These are phyloP conservation scores for Alternaria alternata DNA, from an alignment of 2,329 filamentous ascomycete genomes.

Conservation along the genomic window DNA sequence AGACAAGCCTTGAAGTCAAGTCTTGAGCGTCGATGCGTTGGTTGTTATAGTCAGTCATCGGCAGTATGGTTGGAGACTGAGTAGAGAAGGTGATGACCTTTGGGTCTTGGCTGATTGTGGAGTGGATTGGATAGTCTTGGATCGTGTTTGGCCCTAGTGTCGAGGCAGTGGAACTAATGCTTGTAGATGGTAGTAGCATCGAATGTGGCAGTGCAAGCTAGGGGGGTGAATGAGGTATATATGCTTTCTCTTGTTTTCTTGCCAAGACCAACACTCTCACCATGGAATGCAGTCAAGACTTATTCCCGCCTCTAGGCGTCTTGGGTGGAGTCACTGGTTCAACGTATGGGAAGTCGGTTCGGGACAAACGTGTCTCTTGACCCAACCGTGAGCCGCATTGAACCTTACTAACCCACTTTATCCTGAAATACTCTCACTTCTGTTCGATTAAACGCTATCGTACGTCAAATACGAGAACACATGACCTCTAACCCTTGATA, in stretches of 20 bases:
- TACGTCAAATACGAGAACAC: constrained; percentile 14
- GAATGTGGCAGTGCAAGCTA: constrained; percentile 12
- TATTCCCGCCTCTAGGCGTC: constrained; percentile 26
- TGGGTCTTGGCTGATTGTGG: constrained; percentile 7
- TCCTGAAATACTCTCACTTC: constrained; percentile 19
- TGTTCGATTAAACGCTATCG: constrained; percentile 2
- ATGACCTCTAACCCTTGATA: constrained; percentile 24
- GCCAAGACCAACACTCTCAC: constrained; percentile 20
- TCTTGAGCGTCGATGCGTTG: constrained; percentile 35
- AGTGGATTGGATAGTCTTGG: neutral
- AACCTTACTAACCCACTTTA: constrained; percentile 4
- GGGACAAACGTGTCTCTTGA: constrained; percentile 5
- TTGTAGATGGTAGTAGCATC: constrained; percentile 1
- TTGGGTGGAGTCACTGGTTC: constrained; percentile 19
- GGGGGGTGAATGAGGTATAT: constrained; percentile 20
- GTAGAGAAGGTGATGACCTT: constrained; percentile 13
- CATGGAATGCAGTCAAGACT: constrained; percentile 14
- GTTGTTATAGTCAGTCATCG: constrained; percentile 43
- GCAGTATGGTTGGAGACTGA: constrained; percentile 20
- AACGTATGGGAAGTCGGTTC: constrained; percentile 2
- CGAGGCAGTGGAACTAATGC: constrained; percentile 8
- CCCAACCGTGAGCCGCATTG: constrained; percentile 19
- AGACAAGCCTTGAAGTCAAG: constrained; percentile 33
- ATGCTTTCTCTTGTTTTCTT: constrained; percentile 6
- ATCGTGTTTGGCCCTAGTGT: neutral